phyloP scores from a whole-genome alignment of 2,329 filamentous ascomycete genomes.

The Clonostachys byssicola region DNA sequence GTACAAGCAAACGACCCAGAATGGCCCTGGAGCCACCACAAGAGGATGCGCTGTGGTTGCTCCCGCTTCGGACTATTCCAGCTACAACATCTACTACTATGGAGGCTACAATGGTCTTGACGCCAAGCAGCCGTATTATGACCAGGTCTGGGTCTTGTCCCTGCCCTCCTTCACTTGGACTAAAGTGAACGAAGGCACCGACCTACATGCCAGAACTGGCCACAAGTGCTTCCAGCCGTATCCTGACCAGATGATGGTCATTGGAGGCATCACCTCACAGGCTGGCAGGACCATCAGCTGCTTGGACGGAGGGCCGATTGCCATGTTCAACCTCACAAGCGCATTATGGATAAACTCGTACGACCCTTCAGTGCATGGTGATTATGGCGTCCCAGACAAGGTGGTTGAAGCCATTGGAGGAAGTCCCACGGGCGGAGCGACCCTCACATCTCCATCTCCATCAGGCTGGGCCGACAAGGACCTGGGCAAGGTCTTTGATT shows the following conservation, averaged over 20 bases:
- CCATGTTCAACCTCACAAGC: constrained; percentile 70
- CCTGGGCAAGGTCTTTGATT: constrained; percentile 49
- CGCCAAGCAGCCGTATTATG: constrained; percentile 30
- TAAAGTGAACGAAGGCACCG: constrained; percentile 37
- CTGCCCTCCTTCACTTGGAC: constrained; percentile 81
- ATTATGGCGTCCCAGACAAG: constrained; percentile 66
- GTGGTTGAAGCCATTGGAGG: constrained; percentile 68
- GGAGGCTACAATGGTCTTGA: constrained; percentile 64
- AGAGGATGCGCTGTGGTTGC: constrained; percentile 72
- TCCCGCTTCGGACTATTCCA: constrained; percentile 66
- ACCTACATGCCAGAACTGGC: constrained; percentile 60
- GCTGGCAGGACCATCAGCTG: constrained; percentile 28
- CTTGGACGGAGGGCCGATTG: constrained; percentile 46
- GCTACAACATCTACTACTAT: constrained; percentile 82
- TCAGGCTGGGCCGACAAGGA: constrained; percentile 46
- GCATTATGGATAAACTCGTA: constrained; percentile 68
- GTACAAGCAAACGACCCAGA: constrained; percentile 64
- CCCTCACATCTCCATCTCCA: constrained; percentile 57
- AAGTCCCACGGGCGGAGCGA: constrained; percentile 62
- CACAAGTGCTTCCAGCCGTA: constrained; percentile 74
- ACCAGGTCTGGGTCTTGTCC: constrained; percentile 79
- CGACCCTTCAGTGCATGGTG: constrained; percentile 54
- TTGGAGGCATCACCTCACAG: constrained; percentile 59
- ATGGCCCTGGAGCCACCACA: constrained; percentile 55
- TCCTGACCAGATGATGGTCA: constrained; percentile 74